A percentile compares a stretch with the other conserved stretches of the same genome.
These are phyloP conservation scores for Euphorbia schlechtendalii DNA, from an alignment of 441 rosid species.

Conservation along the genomic window DNA sequence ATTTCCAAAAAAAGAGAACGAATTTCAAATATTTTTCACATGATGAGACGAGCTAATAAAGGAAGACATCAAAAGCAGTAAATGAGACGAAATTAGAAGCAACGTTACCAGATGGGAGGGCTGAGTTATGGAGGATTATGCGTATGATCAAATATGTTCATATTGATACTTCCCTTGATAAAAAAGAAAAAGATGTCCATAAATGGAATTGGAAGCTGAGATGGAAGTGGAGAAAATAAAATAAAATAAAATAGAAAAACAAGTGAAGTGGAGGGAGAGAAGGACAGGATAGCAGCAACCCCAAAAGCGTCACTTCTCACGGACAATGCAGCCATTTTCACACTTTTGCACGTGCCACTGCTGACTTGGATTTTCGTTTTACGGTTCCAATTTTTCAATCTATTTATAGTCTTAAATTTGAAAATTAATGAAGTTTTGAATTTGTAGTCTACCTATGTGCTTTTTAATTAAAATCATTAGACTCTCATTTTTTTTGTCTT, in stretches of 20 bases:
- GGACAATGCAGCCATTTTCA: conserved; percentile 8
- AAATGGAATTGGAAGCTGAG: no score
- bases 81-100: background rate
- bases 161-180: background rate
- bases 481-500: no score
- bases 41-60: background rate
- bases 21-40: background rate
- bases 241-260: background rate
- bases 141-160: conserved; percentile 8
- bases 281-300: background rate
- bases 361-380: background rate
- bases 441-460: no score
- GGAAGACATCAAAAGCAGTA: background rate
- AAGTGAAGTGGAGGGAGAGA: background rate
- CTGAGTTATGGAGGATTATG: conserved; percentile 2
- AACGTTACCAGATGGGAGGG: background rate
- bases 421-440: no score
- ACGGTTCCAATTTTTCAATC: no score
- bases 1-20: background rate
- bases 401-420: no score
- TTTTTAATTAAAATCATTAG: no score
- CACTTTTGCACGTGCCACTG: conserved; percentile 7
- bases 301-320: conserved; percentile 7
- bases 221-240: background rate
- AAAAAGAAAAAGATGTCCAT: background rate